Evolutionary conservation across 2,329 filamentous ascomycete genomes (phyloP).

Genomic region (Diaporthe vexans): DNA sequence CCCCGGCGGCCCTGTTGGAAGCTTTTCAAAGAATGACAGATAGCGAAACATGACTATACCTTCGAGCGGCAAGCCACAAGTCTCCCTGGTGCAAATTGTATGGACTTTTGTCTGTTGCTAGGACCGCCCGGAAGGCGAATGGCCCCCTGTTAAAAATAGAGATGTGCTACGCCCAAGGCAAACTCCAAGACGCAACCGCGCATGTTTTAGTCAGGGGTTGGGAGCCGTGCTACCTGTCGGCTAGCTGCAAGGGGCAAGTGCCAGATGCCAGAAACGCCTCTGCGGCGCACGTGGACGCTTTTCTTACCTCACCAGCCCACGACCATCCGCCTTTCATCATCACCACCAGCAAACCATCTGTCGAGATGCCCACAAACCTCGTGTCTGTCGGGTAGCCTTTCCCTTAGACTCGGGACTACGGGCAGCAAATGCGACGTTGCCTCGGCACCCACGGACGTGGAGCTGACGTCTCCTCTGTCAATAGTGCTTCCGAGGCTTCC

Average conservation of each 20-base stretch:
- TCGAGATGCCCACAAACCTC: background rate
- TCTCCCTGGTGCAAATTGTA: constrained; percentile 7
- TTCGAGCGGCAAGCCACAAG: background rate
- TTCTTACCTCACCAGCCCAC: background rate
- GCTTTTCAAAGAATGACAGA: background rate
- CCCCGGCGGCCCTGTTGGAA: background rate
- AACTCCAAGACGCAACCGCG: constrained; percentile 19
- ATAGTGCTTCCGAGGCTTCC: constrained; percentile 26
- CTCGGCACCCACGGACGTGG: constrained; percentile 17
- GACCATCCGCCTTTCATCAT: background rate
- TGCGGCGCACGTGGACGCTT: constrained; percentile 14
- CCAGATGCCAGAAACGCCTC: constrained; percentile 33
- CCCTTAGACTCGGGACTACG: constrained; percentile 13
- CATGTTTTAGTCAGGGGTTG: constrained; percentile 34
- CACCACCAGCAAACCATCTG: background rate
- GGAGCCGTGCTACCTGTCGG: constrained; percentile 18
- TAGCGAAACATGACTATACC: background rate
- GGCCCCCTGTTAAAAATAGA: constrained; percentile 37
- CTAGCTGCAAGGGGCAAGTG: constrained; percentile 32
- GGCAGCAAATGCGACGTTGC: constrained; percentile 15
- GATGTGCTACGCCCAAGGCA: constrained; percentile 21
- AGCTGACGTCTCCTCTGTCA: constrained; percentile 25
- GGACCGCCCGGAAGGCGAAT: constrained; percentile 11
- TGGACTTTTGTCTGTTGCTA: background rate
- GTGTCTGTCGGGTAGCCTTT: background rate